A percentile compares a stretch with the other conserved stretches of the same genome.
phyloP scores from a whole-genome alignment of 306 rosid species.

The Canavalia ensiformis region DNA sequence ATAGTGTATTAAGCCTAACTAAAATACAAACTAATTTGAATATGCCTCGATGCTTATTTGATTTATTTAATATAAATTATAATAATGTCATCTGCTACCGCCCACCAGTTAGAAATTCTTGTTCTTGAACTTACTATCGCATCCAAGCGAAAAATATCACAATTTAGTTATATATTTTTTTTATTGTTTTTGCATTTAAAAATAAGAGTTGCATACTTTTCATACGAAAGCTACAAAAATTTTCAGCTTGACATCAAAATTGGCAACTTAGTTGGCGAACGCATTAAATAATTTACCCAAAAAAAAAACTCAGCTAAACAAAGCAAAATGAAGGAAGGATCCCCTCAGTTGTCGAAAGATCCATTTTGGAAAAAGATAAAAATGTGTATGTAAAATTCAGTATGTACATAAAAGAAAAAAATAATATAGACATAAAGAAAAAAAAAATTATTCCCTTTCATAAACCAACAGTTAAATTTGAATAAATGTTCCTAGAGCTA shows the following conservation, averaged over 20 bases:
- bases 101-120: neutral
- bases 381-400: too few relatives aligned
- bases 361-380: neutral
- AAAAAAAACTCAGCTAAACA: slow-evolving; percentile 5
- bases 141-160: too few relatives aligned
- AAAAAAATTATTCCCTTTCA: neutral
- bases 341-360: too few relatives aligned
- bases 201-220: neutral
- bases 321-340: neutral
- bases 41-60: neutral
- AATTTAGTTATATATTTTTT: neutral
- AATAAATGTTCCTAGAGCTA: slow-evolving; percentile 33
- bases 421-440: too few relatives aligned
- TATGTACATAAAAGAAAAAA: too few relatives aligned
- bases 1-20: neutral
- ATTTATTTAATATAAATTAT: neutral
- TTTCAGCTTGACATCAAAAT: neutral
- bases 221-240: neutral
- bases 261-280: neutral
- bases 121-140: neutral
- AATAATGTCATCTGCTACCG: too few relatives aligned
- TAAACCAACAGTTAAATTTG: slow-evolving; percentile 32
- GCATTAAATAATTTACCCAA: neutral
- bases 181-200: too few relatives aligned
- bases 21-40: neutral